Evolutionary conservation across 495 filamentous ascomycete genomes (phyloP).

Genomic region (Penicillium roqueforti): DNA sequence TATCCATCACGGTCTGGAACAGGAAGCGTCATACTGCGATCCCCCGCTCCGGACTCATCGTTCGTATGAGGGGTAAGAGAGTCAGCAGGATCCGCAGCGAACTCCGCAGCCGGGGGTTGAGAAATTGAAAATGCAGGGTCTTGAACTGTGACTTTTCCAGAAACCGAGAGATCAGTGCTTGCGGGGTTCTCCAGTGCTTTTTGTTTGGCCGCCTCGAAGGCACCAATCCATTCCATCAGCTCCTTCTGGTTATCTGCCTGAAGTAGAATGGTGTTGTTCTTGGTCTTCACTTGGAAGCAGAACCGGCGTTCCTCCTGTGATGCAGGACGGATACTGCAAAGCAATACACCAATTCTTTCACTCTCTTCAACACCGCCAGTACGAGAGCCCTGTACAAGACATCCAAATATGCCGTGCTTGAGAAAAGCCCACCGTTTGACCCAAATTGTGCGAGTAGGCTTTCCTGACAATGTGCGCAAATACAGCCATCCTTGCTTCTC

Average conservation of each 20-base stretch:
- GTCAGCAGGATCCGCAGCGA: constrained; percentile 72
- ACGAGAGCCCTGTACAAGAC: constrained; percentile 80
- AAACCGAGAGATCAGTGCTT: constrained; percentile 56
- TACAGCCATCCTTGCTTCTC: constrained; percentile 98
- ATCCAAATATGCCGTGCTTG: constrained; percentile 92
- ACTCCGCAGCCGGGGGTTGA: constrained; percentile 80
- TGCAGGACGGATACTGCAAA: constrained; percentile 87
- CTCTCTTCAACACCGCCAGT: constrained; percentile 89
- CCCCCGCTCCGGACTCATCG: constrained; percentile 51
- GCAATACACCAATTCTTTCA: constrained; percentile 89
- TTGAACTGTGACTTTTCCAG: constrained; percentile 49
- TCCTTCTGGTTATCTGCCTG: constrained; percentile 91
- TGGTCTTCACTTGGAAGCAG: constrained; percentile 98
- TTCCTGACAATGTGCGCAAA: constrained; percentile 74
- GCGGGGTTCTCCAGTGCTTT: constrained; percentile 77
- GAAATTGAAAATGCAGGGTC: constrained; percentile 93
- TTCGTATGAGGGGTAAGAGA: constrained; percentile 55
- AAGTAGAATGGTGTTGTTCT: constrained; percentile 81
- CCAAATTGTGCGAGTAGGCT: constrained; percentile 84
- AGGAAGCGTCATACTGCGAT: constrained; percentile 62
- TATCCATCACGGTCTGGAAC: constrained; percentile 59
- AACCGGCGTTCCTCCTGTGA: constrained; percentile 91
- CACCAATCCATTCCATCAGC: constrained; percentile 84
- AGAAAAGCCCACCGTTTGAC: constrained; percentile 91
- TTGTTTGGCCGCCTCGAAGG: constrained; percentile 90